Evolutionary conservation across 176 grass and related monocot genomes (phyloP).

Genomic region (Miscanthus lutarioriparius): DNA sequence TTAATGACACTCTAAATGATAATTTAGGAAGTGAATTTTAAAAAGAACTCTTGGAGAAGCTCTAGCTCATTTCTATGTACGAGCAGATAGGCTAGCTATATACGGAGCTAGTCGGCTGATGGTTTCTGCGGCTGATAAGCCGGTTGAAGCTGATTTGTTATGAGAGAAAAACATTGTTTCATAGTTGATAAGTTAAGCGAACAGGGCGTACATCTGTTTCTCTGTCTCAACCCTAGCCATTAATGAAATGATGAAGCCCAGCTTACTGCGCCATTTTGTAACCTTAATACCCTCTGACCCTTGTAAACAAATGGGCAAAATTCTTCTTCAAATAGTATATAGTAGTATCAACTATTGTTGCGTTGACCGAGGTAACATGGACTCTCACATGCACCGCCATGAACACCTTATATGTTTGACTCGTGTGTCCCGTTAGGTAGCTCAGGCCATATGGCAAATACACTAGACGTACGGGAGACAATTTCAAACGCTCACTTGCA

Average conservation of each 20-base stretch:
- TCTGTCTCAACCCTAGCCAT: too few relatives aligned
- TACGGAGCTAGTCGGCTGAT: too few relatives aligned
- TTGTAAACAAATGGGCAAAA: not conserved
- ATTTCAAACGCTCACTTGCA: slow-evolving; percentile 22
- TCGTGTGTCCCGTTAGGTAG: not conserved
- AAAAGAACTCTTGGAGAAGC: too few relatives aligned
- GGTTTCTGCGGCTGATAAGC: too few relatives aligned
- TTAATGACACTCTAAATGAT: too few relatives aligned
- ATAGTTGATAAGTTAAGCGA: too few relatives aligned
- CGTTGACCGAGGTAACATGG: slow-evolving; percentile 23
- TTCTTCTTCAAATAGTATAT: not conserved
- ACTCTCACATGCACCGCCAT: slow-evolving; percentile 11
- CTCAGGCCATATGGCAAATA: not conserved
- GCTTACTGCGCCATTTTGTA: not conserved
- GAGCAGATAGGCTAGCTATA: too few relatives aligned
- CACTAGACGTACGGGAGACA: not conserved
- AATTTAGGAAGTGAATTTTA: too few relatives aligned
- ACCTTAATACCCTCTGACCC: not conserved
- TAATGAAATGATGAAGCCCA: not conserved
- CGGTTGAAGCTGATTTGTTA: too few relatives aligned
- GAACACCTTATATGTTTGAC: not conserved
- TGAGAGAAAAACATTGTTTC: too few relatives aligned
- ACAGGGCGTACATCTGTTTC: too few relatives aligned
- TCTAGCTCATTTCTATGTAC: not conserved
- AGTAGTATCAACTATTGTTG: not conserved